phyloP scores from a whole-genome alignment of 768 basidiomycete genomes.

The Pilatotrama ljubarskyi region DNA sequence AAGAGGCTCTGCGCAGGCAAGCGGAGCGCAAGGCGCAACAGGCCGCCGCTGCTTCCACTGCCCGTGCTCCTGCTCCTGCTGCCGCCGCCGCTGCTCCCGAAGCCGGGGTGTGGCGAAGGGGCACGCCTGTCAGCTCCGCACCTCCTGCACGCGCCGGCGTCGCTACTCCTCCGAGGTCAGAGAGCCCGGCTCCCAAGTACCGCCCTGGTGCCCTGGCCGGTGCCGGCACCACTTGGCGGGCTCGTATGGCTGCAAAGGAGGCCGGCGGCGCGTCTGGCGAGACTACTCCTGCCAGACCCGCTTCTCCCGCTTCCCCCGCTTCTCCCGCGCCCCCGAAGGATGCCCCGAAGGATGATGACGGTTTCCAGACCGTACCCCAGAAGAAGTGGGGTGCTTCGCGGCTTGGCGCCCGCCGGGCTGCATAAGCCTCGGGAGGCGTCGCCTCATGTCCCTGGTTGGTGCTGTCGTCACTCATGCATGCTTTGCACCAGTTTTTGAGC shows the following conservation, averaged over 20 bases:
- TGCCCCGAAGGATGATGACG: constrained; percentile 59
- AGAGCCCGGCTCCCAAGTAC: constrained; percentile 49
- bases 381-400: constrained; percentile 39
- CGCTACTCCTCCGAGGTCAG: constrained; percentile 47
- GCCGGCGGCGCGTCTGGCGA: constrained; percentile 30
- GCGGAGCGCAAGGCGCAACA: constrained; percentile 38
- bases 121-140: constrained; percentile 17
- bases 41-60: constrained; percentile 21
- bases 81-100: constrained; percentile 30
- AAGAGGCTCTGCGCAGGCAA: constrained; percentile 50
- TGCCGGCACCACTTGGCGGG: constrained; percentile 59
- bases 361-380: constrained; percentile 64
- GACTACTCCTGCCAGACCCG: constrained; percentile 33
- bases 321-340: constrained; percentile 39
- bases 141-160: constrained; percentile 23
- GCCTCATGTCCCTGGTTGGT: neutral
- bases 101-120: constrained; percentile 30
- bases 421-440: neutral
- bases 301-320: constrained; percentile 42
- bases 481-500: neutral
- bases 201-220: constrained; percentile 41
- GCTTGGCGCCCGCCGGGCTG: constrained; percentile 17
- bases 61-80: constrained; percentile 30
- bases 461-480: neutral
- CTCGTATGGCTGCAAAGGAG: constrained; percentile 49